These are phyloP conservation scores for Triticum dicoccoides DNA, from an alignment of 176 grass and related monocot genomes.

Conservation along the genomic window DNA sequence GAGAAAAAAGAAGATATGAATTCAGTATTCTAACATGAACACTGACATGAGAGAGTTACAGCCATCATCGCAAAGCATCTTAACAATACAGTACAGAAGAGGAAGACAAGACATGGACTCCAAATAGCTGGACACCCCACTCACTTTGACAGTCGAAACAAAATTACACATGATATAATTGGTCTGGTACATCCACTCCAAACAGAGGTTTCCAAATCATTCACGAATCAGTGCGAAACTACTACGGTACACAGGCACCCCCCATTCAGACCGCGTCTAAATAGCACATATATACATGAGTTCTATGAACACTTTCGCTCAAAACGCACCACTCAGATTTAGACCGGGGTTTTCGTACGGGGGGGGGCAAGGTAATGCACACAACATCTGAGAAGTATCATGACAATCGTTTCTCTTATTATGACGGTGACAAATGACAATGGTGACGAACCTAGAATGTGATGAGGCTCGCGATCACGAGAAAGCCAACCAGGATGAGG, in stretches of 20 bases:
- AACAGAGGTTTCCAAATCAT: slow-evolving; percentile 15
- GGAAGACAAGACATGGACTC: no score
- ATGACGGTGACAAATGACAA: not conserved
- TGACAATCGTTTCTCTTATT: slow-evolving; percentile 8
- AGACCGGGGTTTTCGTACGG: not conserved
- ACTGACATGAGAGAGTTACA: no score
- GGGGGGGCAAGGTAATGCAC: not conserved
- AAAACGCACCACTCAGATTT: not conserved
- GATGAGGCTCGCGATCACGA: slow-evolving; percentile 79
- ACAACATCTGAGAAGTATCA: slow-evolving; percentile 1
- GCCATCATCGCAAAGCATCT: no score
- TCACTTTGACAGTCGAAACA: not conserved
- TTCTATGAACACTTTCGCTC: slow-evolving; percentile 28
- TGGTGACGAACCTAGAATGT: slow-evolving; percentile 54
- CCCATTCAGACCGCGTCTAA: slow-evolving; percentile 13
- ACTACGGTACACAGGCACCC: slow-evolving; percentile 1
- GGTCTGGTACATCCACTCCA: not conserved
- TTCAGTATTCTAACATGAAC: no score
- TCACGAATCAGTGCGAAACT: slow-evolving; percentile 18
- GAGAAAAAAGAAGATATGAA: no score
- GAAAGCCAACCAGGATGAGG: slow-evolving; percentile 77
- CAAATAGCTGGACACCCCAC: no score
- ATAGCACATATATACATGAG: slow-evolving; percentile 35
- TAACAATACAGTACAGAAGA: no score
- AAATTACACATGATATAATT: not conserved